phyloP scores from a whole-genome alignment of 495 filamentous ascomycete genomes.

The Xylaria telfairii region DNA sequence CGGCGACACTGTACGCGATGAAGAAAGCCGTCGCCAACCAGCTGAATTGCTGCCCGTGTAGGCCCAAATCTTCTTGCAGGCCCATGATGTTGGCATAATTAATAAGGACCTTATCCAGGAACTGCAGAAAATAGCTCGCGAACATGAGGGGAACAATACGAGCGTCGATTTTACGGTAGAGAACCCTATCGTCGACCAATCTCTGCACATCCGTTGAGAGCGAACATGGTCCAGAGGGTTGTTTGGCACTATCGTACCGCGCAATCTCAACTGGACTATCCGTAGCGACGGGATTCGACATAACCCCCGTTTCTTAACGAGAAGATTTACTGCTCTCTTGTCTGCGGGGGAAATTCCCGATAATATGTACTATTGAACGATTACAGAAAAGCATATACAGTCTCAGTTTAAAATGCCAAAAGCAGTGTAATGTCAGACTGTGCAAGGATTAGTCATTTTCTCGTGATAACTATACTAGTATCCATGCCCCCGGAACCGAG shows the following conservation, averaged over 20 bases:
- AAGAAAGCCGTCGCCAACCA: conserved; percentile 62
- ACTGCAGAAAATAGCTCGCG: conserved; percentile 61
- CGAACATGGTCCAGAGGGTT: neutral
- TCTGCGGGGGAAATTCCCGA: neutral
- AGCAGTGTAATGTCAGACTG: neutral
- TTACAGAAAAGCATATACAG: neutral
- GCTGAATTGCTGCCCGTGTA: conserved; percentile 61
- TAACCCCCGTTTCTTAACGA: no score
- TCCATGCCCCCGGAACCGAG: no score
- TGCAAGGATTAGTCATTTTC: neutral
- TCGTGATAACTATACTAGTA: neutral
- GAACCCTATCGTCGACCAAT: neutral
- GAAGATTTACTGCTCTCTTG: neutral
- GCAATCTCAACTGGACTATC: neutral
- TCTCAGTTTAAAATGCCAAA: neutral
- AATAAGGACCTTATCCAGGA: conserved; percentile 63
- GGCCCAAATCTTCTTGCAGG: conserved; percentile 53
- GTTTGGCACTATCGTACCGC: no score
- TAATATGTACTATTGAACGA: neutral
- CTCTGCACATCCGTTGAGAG: neutral
- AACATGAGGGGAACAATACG: conserved; percentile 53
- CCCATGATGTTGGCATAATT: conserved; percentile 69
- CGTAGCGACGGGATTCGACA: neutral
- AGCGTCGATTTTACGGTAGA: conserved; percentile 25
- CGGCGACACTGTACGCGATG: conserved; percentile 60